Percentiles rank a stretch among this genome's conserved stretches.
Evolutionary conservation across 192 early-diverging fungal species (phyloP).

Genomic region (Nowakowskiella sp.): DNA sequence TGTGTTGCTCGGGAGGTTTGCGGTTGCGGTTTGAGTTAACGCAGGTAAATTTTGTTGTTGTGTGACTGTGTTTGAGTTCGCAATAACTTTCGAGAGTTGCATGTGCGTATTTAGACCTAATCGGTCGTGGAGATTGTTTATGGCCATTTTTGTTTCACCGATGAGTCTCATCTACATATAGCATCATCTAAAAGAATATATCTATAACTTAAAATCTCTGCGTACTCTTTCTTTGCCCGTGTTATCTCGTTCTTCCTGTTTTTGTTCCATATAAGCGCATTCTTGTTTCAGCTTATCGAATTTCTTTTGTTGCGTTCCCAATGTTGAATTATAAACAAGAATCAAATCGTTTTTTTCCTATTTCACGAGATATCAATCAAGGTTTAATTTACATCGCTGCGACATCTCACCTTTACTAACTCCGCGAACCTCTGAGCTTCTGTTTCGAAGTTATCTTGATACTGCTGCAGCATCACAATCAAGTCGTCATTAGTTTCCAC

Average conservation of each 20-base stretch:
- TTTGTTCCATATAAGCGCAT: conserved; percentile 40
- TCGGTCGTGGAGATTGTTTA: conserved; percentile 50
- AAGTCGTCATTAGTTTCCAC: conserved; percentile 51
- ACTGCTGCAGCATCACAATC: conserved; percentile 24
- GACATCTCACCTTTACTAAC: conserved; percentile 36
- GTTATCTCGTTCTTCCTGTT: conserved; percentile 43
- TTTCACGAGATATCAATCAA: neutral
- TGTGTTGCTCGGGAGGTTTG: conserved; percentile 11
- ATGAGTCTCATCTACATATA: conserved; percentile 38
- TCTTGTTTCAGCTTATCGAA: conserved; percentile 46
- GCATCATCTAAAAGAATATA: conserved; percentile 3
- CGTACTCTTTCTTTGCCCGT: conserved; percentile 45
- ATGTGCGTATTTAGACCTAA: conserved; percentile 12
- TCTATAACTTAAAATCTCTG: neutral
- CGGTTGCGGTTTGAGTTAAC: neutral
- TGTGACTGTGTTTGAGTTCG: neutral
- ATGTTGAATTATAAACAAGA: conserved; percentile 48
- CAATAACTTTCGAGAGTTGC: neutral
- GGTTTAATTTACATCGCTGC: neutral
- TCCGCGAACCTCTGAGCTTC: conserved; percentile 26
- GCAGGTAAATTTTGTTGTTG: conserved; percentile 3
- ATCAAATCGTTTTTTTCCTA: conserved; percentile 52
- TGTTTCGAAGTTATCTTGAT: conserved; percentile 45
- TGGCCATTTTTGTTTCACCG: conserved; percentile 51
- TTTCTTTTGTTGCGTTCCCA: conserved; percentile 47